A percentile compares a stretch with the other conserved stretches of the same genome.
Evolutionary conservation across 1,139 yeast genomes (phyloP).

Genomic region (Scheffersomyces illinoinensis): DNA sequence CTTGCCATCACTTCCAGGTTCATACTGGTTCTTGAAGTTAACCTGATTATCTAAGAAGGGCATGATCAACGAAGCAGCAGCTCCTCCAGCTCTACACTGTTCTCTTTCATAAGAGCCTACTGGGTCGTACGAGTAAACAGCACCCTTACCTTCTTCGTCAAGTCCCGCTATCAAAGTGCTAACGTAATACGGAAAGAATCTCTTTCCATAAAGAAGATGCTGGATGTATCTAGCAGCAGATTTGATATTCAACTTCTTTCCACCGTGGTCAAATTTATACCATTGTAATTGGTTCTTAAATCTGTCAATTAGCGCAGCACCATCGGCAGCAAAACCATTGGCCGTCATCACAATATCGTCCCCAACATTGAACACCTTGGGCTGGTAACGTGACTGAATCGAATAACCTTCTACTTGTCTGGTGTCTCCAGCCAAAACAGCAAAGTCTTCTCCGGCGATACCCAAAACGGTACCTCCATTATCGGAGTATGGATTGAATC

Average conservation of each 20-base stretch:
- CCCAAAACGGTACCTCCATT: slow-evolving; percentile 98
- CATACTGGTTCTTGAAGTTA: slow-evolving; percentile 86
- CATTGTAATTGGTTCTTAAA: slow-evolving; percentile 81
- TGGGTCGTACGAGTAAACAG: slow-evolving; percentile 94
- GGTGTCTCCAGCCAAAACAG: slow-evolving; percentile 96
- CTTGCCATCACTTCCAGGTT: slow-evolving; percentile 72
- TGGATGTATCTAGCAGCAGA: slow-evolving; percentile 92
- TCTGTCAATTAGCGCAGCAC: slow-evolving; percentile 76
- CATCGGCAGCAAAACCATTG: slow-evolving; percentile 96
- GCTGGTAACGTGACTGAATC: slow-evolving; percentile 90
- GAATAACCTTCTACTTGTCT: slow-evolving; percentile 94
- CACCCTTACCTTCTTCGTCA: slow-evolving; percentile 93
- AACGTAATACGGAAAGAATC: slow-evolving; percentile 96
- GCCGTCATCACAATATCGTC: slow-evolving; percentile 88
- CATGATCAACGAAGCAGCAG: slow-evolving; percentile 94
- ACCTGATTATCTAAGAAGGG: slow-evolving; percentile 98
- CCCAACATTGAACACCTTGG: slow-evolving; percentile 87
- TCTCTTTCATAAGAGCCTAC: slow-evolving; percentile 98
- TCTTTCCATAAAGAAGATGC: slow-evolving; percentile 85
- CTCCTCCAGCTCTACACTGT: slow-evolving; percentile 97
- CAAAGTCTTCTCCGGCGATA: slow-evolving; percentile 96
- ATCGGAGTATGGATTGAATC: slow-evolving; percentile 93
- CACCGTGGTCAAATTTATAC: slow-evolving; percentile 87
- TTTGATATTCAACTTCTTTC: slow-evolving; percentile 63
- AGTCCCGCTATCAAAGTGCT: slow-evolving; percentile 93